A percentile compares a stretch with the other conserved stretches of the same genome.
These are phyloP conservation scores for Olyra latifolia DNA, from an alignment of 176 grass and related monocot species.

Conservation along the genomic window DNA sequence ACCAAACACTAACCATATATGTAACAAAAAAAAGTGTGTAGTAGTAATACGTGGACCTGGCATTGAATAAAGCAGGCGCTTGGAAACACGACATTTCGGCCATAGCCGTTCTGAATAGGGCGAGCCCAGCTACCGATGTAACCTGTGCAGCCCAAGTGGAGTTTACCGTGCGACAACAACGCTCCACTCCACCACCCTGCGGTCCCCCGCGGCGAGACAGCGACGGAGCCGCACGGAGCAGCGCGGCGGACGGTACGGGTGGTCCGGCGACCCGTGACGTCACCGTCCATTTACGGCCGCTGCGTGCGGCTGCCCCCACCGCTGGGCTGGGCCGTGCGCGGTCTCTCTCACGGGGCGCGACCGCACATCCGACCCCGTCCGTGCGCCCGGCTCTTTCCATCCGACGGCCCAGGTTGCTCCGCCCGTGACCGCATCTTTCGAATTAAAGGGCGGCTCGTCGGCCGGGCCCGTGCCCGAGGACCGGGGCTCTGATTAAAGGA, in stretches of 20 bases:
- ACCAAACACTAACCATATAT: too few species aligned
- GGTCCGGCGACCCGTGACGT: conserved; percentile 35
- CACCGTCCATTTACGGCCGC: not conserved
- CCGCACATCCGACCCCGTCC: not conserved
- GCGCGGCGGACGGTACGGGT: not conserved
- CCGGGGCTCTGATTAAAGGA: conserved; percentile 26
- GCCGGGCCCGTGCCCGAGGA: conserved; percentile 8
- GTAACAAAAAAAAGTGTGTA: too few species aligned
- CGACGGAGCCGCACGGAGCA: conserved; percentile 5
- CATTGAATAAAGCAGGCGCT: too few species aligned
- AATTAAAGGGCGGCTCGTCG: conserved; percentile 32
- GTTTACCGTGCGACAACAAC: not conserved
- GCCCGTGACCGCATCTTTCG: conserved; percentile 44
- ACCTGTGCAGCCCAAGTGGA: too few species aligned
- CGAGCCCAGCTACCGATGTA: too few species aligned
- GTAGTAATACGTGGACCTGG: too few species aligned
- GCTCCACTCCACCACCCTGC: too few species aligned
- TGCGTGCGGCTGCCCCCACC: not conserved
- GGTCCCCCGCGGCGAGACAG: conserved; percentile 33
- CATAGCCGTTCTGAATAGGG: too few species aligned
- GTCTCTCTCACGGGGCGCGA: not conserved
- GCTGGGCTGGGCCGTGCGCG: not conserved
- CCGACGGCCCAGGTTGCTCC: not conserved
- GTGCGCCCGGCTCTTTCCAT: not conserved
- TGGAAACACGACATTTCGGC: too few species aligned